Evolutionary conservation across 148 eudicot species (phyloP), one percentile per base, ranked within the genome.

Genomic region (Selenicereus undatus): DNA sequence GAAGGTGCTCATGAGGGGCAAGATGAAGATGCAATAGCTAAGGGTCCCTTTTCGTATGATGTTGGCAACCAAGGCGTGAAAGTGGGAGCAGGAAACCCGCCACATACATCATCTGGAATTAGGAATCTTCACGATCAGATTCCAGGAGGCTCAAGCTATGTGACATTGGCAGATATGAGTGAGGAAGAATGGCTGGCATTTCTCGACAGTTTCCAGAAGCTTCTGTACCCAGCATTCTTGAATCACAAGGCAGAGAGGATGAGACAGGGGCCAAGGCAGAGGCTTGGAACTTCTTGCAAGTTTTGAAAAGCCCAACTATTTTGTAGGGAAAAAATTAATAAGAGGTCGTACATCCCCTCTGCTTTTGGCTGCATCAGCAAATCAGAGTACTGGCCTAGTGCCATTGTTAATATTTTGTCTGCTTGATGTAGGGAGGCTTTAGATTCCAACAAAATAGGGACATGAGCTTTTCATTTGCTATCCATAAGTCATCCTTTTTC

Each of bases 201-300:
- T 60, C 87, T 86, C 24, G 84, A 82, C 29, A 84, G 72, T 56
- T 84, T 88, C 42, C 85, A 86, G 79, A 80, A 84, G 78, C 84
- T 86, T 58, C 65, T 88, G 43, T 52, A 11, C 42, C 87, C 83
- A 54, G 86, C 89, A 65, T 82, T 88, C 48, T 77, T 36, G 54
- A 76, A 81, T 24, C 70, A 82, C 42, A 86, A 75, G 62, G 29
- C 73, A 30, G 84, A 50, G 76, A 80, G 50, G 17, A 32, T 36
- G 20, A 78, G 79, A 16, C 85, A 82, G 81, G 85, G 82, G 75
- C 86, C 73, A 78, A 84, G 80, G 16, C 87, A 72, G 75, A 88
- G 84, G 87, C 83, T 88, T 16, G 90, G 90, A 30, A 84, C 83
- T 48, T 88, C 90, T 32, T 88, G 90, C 81, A 83, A 84, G 83